Base-by-base conservation (phyloP, 2,329 filamentous ascomycete species). In the Fusarium circinatum region DNA sequence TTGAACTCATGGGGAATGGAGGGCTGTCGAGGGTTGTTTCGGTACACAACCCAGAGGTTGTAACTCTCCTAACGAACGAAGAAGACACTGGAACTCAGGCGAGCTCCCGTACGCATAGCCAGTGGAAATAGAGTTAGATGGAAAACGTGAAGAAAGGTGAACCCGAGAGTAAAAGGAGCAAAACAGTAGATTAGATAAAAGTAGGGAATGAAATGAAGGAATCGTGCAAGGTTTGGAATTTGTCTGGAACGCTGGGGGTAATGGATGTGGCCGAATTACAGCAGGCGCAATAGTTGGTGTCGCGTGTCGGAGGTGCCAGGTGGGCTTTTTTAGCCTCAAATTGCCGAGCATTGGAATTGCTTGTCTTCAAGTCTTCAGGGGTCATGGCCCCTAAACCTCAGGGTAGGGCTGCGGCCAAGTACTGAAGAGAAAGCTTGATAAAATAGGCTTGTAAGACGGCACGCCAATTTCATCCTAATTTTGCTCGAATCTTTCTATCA, bases 1-100 rank as follows among this genome's bases (percentile, higher is more conserved):
- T 70, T 69, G 75, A 71, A 78, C 65, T 76, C 78, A 80, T 80
- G 56, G 75, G 62, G 73, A 77, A 66, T 60, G 69, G 55, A 44
- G 65, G 65, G 59, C 57, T 75, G 54, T 69, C 67, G 62, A 54
- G 52, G 63, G 61, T 68, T 52, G 54, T 66, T 70, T 62, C 56
- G 22, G 51, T 61, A 38, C 41, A 32, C 48, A 57, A 65, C 32
- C 58, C 47, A 54, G 59, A 55, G 59, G 41, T 20, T 39, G 41
- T 49, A 63, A 55, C 58, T 63, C 41, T 71, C 63, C 57, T 70
- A 73, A 55, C 58, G 54, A 68, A 63, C 47, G 51, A 70, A 61
- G 47, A 68, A 62, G 55, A 57, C 58, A 65, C 65, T 56, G 61
- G 65, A 69, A 70, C 45, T 54, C 47, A 68, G 58, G 45, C 36